Percentiles rank a stretch among this genome's conserved stretches.
These are phyloP conservation scores for Millerago galiae DNA, from an alignment of 805 yeast genomes.

Conservation along the genomic window DNA sequence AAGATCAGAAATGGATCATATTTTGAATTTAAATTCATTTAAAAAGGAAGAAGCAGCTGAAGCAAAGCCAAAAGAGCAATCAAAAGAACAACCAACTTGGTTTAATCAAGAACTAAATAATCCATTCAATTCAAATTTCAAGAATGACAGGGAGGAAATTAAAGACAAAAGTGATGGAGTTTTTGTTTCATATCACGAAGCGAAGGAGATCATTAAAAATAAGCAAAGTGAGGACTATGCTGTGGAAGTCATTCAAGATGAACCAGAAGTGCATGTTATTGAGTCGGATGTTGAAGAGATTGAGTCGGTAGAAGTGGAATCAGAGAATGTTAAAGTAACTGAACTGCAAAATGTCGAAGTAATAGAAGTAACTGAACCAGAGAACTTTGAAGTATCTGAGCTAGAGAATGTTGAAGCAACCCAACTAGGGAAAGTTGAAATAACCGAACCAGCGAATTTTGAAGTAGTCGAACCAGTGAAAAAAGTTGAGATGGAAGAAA, in stretches of 20 bases:
- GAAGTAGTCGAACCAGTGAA: too few species aligned
- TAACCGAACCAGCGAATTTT: too few species aligned
- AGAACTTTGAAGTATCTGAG: too few species aligned
- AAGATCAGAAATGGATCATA: conserved; percentile 18
- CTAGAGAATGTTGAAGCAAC: too few species aligned
- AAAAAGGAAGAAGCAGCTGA: background rate
- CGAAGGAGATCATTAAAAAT: conserved; percentile 27
- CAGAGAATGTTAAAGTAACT: background rate
- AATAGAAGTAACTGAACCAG: too few species aligned
- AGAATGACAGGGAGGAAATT: background rate
- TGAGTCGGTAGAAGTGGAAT: background rate
- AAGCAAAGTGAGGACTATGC: conserved; percentile 1
- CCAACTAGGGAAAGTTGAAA: too few species aligned
- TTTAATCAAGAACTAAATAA: conserved; percentile 1
- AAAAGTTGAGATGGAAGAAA: background rate
- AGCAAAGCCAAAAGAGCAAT: background rate
- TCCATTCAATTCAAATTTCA: background rate
- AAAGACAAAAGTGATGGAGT: conserved; percentile 30
- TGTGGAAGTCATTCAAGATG: background rate
- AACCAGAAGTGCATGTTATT: background rate
- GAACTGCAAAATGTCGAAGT: too few species aligned
- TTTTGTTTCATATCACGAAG: conserved; percentile 45
- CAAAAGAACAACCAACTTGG: conserved; percentile 6
- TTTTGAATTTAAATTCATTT: conserved; percentile 7
- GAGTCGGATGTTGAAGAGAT: background rate